These are phyloP conservation scores for Chaetomium globosum DNA, from an alignment of 2,329 filamentous ascomycete genomes.

Conservation along the genomic window DNA sequence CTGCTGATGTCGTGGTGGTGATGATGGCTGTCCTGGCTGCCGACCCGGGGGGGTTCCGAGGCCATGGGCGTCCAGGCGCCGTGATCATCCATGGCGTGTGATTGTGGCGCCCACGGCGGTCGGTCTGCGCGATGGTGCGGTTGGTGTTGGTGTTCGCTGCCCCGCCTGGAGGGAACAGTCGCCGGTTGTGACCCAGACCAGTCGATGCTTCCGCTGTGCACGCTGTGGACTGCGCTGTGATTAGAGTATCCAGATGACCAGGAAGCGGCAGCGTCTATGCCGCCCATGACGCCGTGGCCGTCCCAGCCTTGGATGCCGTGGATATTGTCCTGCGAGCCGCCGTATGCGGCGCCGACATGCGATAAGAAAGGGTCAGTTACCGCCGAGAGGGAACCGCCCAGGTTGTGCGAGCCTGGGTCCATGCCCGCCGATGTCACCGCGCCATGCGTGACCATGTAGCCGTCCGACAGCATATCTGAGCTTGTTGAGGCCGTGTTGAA, in stretches of 20 bases:
- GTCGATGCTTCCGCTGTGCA: background rate
- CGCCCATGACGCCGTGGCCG: background rate
- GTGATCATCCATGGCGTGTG: conserved; percentile 11
- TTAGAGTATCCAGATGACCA: conserved; percentile 17
- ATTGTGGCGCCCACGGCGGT: conserved; percentile 7
- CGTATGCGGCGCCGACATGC: conserved; percentile 19
- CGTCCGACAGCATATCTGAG: conserved; percentile 27
- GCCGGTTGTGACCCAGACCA: conserved; percentile 20
- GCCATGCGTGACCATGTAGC: conserved; percentile 30
- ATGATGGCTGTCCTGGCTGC: background rate
- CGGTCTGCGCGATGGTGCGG: conserved; percentile 12
- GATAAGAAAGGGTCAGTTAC: conserved; percentile 34
- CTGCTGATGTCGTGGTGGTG: background rate
- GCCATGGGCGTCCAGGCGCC: conserved; percentile 20
- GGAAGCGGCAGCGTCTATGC: conserved; percentile 5
- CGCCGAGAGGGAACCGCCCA: conserved; percentile 24
- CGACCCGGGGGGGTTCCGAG: conserved; percentile 2
- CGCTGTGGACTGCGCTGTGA: background rate
- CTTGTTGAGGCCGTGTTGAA: conserved; percentile 44
- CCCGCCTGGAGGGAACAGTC: background rate
- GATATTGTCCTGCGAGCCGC: conserved; percentile 15
- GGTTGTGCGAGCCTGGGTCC: conserved; percentile 2
- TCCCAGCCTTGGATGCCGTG: conserved; percentile 20
- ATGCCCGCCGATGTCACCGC: conserved; percentile 21
- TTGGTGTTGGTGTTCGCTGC: conserved; percentile 14